These are phyloP conservation scores for Pseudoneurospora amorphoporcata DNA, from an alignment of 495 filamentous ascomycete genomes.

Conservation along the genomic window DNA sequence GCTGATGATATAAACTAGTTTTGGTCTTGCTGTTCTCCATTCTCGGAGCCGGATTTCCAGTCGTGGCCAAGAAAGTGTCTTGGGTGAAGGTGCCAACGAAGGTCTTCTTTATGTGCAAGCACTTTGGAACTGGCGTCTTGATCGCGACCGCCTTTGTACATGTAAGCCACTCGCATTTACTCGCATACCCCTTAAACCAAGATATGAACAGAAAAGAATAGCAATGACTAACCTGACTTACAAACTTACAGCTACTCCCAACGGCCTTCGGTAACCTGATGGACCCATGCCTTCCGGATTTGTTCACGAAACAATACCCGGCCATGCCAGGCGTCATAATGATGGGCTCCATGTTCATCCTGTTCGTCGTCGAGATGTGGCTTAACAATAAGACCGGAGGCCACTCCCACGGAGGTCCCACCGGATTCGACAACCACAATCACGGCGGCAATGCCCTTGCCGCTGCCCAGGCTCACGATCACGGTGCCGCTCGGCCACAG, in stretches of 20 bases:
- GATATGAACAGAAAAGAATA: not conserved
- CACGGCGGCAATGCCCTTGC: slow-evolving; percentile 8
- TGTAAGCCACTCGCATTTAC: too few species aligned
- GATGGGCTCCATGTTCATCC: slow-evolving; percentile 44
- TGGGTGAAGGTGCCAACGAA: slow-evolving; percentile 44
- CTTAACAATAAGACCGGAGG: slow-evolving; percentile 40
- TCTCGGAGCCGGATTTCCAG: slow-evolving; percentile 42
- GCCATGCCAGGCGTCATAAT: slow-evolving; percentile 50
- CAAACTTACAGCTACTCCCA: slow-evolving; percentile 35
- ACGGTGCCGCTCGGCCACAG: slow-evolving; percentile 4
- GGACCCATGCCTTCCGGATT: slow-evolving; percentile 47
- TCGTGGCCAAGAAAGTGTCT: slow-evolving; percentile 42
- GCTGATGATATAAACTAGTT: slow-evolving; percentile 19
- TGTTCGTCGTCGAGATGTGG: slow-evolving; percentile 49
- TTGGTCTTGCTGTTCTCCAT: slow-evolving; percentile 30
- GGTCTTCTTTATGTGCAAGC: slow-evolving; percentile 46
- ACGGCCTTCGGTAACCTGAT: slow-evolving; percentile 46
- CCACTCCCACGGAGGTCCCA: slow-evolving; percentile 40
- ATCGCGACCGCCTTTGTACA: slow-evolving; percentile 62
- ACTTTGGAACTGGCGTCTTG: slow-evolving; percentile 63
- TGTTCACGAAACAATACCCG: slow-evolving; percentile 46
- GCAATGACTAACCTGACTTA: not conserved
- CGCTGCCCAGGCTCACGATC: not conserved
- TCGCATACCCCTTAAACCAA: not conserved
- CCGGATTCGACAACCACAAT: slow-evolving; percentile 24